Evolutionary conservation across 805 yeast genomes (phyloP), one percentile per base, ranked within the genome.

Genomic region (Hanseniaspora singularis): DNA sequence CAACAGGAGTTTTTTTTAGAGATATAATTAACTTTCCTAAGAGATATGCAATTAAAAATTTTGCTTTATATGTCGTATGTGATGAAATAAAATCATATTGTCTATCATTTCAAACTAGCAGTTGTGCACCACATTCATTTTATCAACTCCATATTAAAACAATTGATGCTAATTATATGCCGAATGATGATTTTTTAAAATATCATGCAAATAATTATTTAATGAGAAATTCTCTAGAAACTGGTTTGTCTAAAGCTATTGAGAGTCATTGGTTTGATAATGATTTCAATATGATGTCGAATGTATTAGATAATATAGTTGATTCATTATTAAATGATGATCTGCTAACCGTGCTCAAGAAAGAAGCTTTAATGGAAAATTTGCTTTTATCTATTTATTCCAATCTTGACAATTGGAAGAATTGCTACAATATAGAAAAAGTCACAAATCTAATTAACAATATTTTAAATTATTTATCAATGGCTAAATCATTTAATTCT

Each of bases 121-220:
- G 7, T n/a, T 39, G 28, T 7, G 22, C 23, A 1, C 14, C 20
- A 16, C 15, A 8, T 14, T 30, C 41, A 8, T 44, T 30, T 37
- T 44, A 44, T 37, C 48, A 44, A 19, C 39, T 44, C 20, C 48
- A 44, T 24, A 7, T 37, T 2, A 44, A 44, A 18, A 30, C 30
- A 14, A 26, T 34, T n/a, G 8, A 6, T 4, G 9, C 24, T 16
- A 14, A 3, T 12, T 3, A 2, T 4, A 28, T 15, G 3, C n/a
- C 7, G 2, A 28, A 10, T 15, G 23, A n/a, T 22, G 31, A 28
- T 43, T 31, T 37, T 23, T 30, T 44, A 11, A 22, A 23, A 3
- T 44, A 37, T 27, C 48, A 44, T 12, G 10, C 37, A 3, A 15
- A n/a, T 10, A 44, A 31, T 12, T 44, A 44, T n/a, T 24, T 36